phyloP scores from a whole-genome alignment of 139 green algal genomes.

The Edaphochlamys debaryana region DNA sequence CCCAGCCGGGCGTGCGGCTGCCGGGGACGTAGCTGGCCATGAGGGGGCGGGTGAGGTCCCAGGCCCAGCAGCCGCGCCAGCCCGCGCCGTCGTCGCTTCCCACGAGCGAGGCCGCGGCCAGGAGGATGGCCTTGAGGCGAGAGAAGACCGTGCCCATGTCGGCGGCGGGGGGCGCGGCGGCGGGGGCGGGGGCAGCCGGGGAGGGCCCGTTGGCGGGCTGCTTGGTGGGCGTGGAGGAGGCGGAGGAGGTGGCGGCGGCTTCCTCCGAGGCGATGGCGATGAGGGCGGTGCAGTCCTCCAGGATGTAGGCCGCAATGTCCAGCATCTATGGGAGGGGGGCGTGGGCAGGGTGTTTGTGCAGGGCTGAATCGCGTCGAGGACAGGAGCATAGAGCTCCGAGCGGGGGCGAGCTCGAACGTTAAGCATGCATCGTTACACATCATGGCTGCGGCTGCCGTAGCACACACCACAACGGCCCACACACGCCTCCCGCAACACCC shows the following conservation, averaged over 20 bases:
- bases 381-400: no score
- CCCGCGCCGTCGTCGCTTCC: neutral
- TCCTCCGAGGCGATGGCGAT: constrained; percentile 5
- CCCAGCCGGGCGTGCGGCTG: constrained; percentile 13
- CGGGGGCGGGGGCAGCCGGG: neutral
- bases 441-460: no score
- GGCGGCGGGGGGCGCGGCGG: neutral
- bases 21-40: constrained; percentile 1
- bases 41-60: constrained; percentile 41
- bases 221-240: neutral
- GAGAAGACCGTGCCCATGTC: constrained; percentile 40
- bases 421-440: no score
- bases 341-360: no score
- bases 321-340: constrained; percentile 32
- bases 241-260: neutral
- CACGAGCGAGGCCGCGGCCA: constrained; percentile 36
- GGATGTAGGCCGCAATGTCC: constrained; percentile 39
- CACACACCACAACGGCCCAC: no score
- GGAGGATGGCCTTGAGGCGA: constrained; percentile 38
- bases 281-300: constrained; percentile 35
- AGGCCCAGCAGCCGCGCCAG: constrained; percentile 28
- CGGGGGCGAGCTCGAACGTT: no score
- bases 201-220: neutral
- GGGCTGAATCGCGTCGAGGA: no score
- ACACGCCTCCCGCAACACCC: no score